Conservation (phyloP, 352 stramenopile genomes). For the Blastocystis hominis region DNA sequence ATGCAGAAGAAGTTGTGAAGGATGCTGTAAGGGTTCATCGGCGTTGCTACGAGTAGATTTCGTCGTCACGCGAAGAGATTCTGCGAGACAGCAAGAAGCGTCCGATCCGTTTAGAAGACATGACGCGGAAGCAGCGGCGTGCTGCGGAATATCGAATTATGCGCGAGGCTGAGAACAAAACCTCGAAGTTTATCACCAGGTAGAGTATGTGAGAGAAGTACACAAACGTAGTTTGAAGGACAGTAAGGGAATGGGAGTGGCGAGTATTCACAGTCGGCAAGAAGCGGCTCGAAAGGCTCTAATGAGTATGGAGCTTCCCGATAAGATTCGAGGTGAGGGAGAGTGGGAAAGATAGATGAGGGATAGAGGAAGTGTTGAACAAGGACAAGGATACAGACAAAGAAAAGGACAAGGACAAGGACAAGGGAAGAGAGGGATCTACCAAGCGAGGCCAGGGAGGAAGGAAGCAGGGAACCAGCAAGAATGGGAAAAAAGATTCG, state of each 20-base stretch:
- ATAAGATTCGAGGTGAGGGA: not conserved
- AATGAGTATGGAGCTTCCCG: constrained; percentile 51
- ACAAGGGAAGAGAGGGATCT: not conserved
- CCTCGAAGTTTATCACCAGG: constrained; percentile 41
- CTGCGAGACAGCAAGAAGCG: constrained; percentile 36
- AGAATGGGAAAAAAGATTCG: not conserved
- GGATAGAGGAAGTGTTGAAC: not conserved
- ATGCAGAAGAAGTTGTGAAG: not conserved
- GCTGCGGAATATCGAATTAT: constrained; percentile 40
- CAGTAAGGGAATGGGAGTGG: not conserved
- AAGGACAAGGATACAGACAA: not conserved
- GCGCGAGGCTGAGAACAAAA: constrained; percentile 28
- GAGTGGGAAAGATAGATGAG: not conserved
- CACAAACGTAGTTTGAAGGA: not conserved
- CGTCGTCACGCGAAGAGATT: not conserved
- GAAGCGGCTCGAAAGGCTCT: constrained; percentile 19
- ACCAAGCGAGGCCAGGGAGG: not conserved
- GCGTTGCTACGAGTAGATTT: not conserved
- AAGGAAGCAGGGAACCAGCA: not conserved
- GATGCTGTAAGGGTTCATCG: not conserved
- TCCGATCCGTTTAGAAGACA: constrained; percentile 16
- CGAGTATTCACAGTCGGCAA: constrained; percentile 17
- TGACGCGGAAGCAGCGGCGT: constrained; percentile 33
- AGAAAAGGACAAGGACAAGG: not conserved
- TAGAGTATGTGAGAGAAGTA: not conserved